phyloP scores from a whole-genome alignment of 2,329 filamentous ascomycete genomes.

The Phaeophleospora eucalypticola region DNA sequence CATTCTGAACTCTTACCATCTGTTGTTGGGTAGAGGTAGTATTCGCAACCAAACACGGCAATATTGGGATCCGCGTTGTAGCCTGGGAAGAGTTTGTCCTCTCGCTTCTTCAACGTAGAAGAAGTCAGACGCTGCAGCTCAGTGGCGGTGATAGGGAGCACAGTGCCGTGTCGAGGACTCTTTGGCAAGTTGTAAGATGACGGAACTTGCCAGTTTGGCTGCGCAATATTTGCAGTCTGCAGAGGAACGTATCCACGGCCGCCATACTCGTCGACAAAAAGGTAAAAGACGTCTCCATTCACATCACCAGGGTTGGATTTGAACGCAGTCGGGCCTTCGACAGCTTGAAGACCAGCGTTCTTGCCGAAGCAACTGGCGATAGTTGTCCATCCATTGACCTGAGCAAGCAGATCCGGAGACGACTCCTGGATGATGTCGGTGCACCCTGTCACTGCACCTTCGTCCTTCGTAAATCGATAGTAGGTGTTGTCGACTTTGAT shows the following conservation, averaged over 20 bases:
- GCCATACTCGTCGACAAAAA: conserved; percentile 54
- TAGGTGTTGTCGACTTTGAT: conserved; percentile 41
- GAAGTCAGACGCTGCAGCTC: conserved; percentile 33
- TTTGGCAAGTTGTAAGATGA: conserved; percentile 44
- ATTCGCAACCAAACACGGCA: conserved; percentile 41
- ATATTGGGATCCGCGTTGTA: conserved; percentile 46
- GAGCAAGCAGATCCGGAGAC: conserved; percentile 41
- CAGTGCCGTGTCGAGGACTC: conserved; percentile 53
- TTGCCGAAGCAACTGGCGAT: conserved; percentile 49
- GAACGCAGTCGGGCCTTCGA: conserved; percentile 53
- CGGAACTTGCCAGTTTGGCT: conserved; percentile 48
- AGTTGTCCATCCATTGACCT: conserved; percentile 42
- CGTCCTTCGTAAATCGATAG: conserved; percentile 56
- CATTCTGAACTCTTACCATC: no score
- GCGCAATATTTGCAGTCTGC: conserved; percentile 48
- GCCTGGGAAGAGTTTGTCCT: conserved; percentile 18
- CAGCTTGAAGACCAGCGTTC: conserved; percentile 46
- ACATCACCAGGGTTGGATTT: conserved; percentile 48
- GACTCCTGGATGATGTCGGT: conserved; percentile 53
- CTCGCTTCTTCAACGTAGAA: conserved; percentile 10
- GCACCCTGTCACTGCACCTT: conserved; percentile 48
- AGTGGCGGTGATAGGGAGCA: conserved; percentile 48
- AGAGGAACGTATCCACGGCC: conserved; percentile 53
- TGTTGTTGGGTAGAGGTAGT: conserved; percentile 48
- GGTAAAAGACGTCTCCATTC: conserved; percentile 52